phyloP scores from a whole-genome alignment of 331 rosid genomes.

The Pyracantha coccinea region DNA sequence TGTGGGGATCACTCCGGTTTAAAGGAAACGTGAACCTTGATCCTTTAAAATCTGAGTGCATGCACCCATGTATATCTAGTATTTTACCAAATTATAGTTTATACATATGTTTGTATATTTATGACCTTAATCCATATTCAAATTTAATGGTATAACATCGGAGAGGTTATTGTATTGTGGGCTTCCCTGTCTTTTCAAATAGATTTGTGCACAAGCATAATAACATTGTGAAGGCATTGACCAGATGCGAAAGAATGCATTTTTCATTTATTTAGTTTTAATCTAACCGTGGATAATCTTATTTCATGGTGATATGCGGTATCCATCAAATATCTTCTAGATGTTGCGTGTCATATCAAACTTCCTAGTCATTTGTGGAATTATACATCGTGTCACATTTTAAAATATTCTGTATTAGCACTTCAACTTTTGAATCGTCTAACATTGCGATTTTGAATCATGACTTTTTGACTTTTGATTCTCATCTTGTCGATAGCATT shows the following conservation, averaged over 20 bases:
- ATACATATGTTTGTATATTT: neutral
- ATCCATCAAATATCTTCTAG: neutral
- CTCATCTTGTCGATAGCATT: slow-evolving; percentile 2
- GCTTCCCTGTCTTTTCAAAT: neutral
- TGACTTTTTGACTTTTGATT: slow-evolving; percentile 5
- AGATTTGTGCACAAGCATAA: neutral
- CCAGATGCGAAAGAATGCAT: neutral
- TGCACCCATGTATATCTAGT: neutral
- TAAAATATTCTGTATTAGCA: neutral
- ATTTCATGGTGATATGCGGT: neutral
- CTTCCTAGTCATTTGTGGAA: neutral
- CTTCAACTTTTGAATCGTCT: neutral
- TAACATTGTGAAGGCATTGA: neutral
- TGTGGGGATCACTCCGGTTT: neutral
- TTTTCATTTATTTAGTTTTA: neutral
- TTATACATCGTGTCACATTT: neutral
- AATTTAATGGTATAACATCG: neutral
- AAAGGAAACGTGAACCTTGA: neutral
- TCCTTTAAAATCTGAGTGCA: neutral
- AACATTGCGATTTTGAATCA: neutral
- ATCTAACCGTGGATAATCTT: neutral
- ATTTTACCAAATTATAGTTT: neutral
- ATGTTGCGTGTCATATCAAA: neutral
- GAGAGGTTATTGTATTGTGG: neutral
- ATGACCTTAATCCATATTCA: neutral